A percentile compares a stretch with the other conserved stretches of the same genome.
Conservation (phyloP, 352 stramenopile species). For the Globisporangium parvum region DNA sequence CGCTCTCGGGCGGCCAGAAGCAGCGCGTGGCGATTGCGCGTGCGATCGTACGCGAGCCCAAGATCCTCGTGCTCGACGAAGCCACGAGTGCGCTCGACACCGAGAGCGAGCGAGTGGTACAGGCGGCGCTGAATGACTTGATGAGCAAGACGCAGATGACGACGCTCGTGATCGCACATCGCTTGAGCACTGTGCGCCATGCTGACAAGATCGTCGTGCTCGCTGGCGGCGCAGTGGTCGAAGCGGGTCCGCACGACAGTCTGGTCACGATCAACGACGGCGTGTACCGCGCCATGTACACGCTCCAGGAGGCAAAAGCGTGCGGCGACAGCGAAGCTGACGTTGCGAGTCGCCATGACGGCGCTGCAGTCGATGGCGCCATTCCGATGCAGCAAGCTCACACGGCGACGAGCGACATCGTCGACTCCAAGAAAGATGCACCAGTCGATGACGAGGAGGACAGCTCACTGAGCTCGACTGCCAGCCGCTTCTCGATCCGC, state of each 20-base stretch:
- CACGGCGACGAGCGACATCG: background rate
- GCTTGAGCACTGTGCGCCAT: slow-evolving; percentile 68
- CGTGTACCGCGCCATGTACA: slow-evolving; percentile 77
- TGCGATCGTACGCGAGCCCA: slow-evolving; percentile 67
- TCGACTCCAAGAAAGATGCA: background rate
- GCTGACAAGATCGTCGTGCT: slow-evolving; percentile 62
- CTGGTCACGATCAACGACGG: slow-evolving; percentile 52
- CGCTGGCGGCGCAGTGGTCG: slow-evolving; percentile 28
- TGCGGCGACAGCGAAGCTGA: slow-evolving; percentile 12
- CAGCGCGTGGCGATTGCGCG: slow-evolving; percentile 30
- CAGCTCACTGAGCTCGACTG: background rate
- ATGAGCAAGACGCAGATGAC: slow-evolving; percentile 57
- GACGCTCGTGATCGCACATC: slow-evolving; percentile 91
- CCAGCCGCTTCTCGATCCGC: slow-evolving; percentile 20
- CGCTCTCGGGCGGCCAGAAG: slow-evolving; percentile 33
- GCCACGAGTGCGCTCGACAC: slow-evolving; percentile 2
- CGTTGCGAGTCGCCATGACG: slow-evolving; percentile 10
- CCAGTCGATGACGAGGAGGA: background rate
- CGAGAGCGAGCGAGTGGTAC: slow-evolving; percentile 57
- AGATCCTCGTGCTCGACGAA: slow-evolving; percentile 60
- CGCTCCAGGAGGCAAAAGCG: slow-evolving; percentile 34
- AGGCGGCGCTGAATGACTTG: slow-evolving; percentile 54
- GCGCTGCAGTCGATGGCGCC: background rate
- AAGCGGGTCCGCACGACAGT: slow-evolving; percentile 39
- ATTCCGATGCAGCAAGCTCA: background rate